Conservation (phyloP, 169 alveolate genomes). For the Ichthyophthirius multifiliis region DNA sequence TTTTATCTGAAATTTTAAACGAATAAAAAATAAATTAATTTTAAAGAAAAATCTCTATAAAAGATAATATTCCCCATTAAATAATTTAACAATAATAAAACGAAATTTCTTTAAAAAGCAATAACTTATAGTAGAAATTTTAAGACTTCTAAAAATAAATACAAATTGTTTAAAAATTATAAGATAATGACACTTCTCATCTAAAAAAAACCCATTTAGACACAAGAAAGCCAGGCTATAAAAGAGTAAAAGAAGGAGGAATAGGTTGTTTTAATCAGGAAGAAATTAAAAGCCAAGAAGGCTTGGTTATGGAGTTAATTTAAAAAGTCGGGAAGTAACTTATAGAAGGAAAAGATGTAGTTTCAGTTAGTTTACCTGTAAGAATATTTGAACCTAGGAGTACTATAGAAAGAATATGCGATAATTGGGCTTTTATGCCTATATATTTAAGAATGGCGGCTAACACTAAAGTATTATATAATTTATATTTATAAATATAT, state of each 20-base stretch:
- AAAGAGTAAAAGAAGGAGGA: conserved; percentile 44
- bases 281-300: conserved; percentile 54
- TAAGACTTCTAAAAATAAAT: background rate
- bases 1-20: background rate
- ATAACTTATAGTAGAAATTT: background rate
- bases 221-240: conserved; percentile 34
- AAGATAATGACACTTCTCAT: background rate
- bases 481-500: background rate
- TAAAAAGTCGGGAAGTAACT: conserved; percentile 59
- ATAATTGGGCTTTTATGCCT: conserved; percentile 76
- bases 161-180: background rate
- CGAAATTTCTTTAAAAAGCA: too few relatives aligned
- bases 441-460: conserved; percentile 62
- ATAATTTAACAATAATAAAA: too few relatives aligned
- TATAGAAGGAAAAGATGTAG: conserved; percentile 71
- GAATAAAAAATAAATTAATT: background rate
- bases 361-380: conserved; percentile 73
- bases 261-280: conserved; percentile 41
- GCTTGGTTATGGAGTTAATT: conserved; percentile 53
- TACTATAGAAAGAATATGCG: conserved; percentile 68
- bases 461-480: background rate
- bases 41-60: too few relatives aligned
- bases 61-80: too few relatives aligned
- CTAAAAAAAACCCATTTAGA: conserved; percentile 21
- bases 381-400: conserved; percentile 75